These are phyloP conservation scores for Capsicum baccatum DNA, from an alignment of 257 asterid genomes.

Conservation along the genomic window DNA sequence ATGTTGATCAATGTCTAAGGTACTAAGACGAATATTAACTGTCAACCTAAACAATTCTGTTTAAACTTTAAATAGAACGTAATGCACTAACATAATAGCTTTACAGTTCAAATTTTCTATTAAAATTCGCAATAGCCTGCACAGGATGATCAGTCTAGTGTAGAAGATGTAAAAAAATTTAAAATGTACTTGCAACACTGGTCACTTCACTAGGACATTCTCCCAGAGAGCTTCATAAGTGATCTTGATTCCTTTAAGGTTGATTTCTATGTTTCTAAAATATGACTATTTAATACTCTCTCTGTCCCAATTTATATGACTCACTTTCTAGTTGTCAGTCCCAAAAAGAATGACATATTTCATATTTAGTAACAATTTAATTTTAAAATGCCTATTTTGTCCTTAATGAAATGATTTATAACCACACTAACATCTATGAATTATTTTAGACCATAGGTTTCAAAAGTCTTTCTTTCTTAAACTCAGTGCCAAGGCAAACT, in stretches of 20 bases:
- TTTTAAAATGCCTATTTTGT: too few species aligned
- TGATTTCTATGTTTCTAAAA: not conserved
- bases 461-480: too few species aligned
- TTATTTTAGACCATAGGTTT: too few species aligned
- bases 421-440: too few species aligned
- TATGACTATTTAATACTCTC: not conserved
- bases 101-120: not conserved
- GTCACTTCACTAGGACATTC: slow-evolving; percentile 16
- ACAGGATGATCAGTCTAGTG: slow-evolving; percentile 5
- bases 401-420: too few species aligned
- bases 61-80: not conserved
- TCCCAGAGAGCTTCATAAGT: not conserved
- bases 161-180: slow-evolving; percentile 6
- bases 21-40: slow-evolving; percentile 38
- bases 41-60: not conserved
- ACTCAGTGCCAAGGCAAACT: too few species aligned
- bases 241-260: slow-evolving; percentile 10
- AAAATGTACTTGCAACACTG: not conserved
- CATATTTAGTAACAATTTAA: too few species aligned
- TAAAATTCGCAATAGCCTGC: slow-evolving; percentile 2
- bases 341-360: too few species aligned
- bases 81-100: not conserved
- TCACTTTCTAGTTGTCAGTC: too few species aligned
- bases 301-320: too few species aligned
- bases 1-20: slow-evolving; percentile 93